Percentiles rank a stretch among this genome's conserved stretches.
phyloP scores from a whole-genome alignment of 202 grass and related monocot species.

The Panicum hallii region DNA sequence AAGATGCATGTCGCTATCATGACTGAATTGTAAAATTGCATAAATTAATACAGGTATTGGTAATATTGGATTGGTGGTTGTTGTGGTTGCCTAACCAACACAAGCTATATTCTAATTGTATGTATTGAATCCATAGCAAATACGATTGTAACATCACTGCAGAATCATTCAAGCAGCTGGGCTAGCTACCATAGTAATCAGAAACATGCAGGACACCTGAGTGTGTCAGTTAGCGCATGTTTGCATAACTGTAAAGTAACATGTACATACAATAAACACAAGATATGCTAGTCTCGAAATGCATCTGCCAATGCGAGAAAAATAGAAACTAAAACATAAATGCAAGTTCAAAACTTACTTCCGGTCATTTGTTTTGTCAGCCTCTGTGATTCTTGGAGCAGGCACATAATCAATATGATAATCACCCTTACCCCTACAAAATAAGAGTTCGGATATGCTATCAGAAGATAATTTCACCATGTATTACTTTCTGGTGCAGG shows the following conservation, averaged over 20 bases:
- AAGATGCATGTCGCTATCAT: not conserved
- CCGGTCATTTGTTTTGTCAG: slow-evolving; percentile 86
- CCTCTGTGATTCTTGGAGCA: slow-evolving; percentile 95
- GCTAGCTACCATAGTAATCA: slow-evolving; percentile 2
- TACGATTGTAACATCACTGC: not conserved
- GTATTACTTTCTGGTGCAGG: slow-evolving; percentile 1
- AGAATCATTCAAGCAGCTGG: not conserved
- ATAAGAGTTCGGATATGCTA: slow-evolving; percentile 31
- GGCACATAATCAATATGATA: slow-evolving; percentile 95
- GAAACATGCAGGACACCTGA: not conserved
- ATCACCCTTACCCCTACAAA: slow-evolving; percentile 82
- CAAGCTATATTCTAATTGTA: slow-evolving; percentile 2
- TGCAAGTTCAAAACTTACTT: slow-evolving; percentile 60
- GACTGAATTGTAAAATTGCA: not conserved
- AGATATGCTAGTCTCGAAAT: slow-evolving; percentile 3
- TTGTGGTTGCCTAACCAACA: not conserved
- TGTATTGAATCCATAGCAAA: not conserved
- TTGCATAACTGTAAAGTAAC: not conserved
- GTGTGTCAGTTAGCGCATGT: not conserved
- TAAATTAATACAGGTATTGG: not conserved
- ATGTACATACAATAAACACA: not conserved
- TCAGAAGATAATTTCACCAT: slow-evolving; percentile 5
- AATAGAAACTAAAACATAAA: slow-evolving; percentile 28
- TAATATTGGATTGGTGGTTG: not conserved
- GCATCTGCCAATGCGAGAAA: not conserved